Base-by-base conservation (phyloP, 2,329 filamentous ascomycete genomes). In the Coniochaeta sp. region DNA sequence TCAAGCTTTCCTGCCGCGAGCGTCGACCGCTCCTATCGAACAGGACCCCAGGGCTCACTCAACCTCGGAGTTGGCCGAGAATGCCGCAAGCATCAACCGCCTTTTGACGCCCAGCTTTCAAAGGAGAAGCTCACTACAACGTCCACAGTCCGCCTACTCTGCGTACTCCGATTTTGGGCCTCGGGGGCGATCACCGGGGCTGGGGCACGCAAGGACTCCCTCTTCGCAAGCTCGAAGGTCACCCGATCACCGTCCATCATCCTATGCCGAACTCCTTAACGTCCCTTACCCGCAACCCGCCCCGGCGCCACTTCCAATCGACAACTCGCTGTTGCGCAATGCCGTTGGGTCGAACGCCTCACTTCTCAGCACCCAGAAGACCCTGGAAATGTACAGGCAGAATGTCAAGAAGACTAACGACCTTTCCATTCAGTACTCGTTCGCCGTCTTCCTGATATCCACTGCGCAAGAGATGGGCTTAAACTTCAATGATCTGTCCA, bases 341-440 rank as follows among this genome's bases (percentile, higher is more conserved):
- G 87, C 85, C 17, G 87, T 99, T 26, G 95, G 95, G 52, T 89
- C 86, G 70, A 96, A 96, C 76, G 93, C 93, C 3, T 96, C 93
- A 22, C 81, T 99, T 14, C 83, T 99, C 33, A 93, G 91, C 69
- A 89, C 91, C 36, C 90, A 93, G 70, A 93, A 98, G 76, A 99
- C 95, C 1, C 83, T 99, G 57, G 93, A 98, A 60, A 97, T 98
- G 93, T 99, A 99, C 73, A 85, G 93, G 52, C 88, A 89, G 60
- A 99, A 98, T 70, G 91, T 97, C 61, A 98, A 97, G 78, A 99
- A 99, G 79, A 96, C 95, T 2, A 95, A 89, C 64, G 92, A 97
- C 73, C 82, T 88, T 17, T 88, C 89, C 4, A 90, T 96, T 36
- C 92, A 97, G 73, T 98, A 98, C 73, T 95, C 96, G 33, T 98